Conservation (phyloP, 129 eudicot genomes). For the Heracleum sosnowskyi region DNA sequence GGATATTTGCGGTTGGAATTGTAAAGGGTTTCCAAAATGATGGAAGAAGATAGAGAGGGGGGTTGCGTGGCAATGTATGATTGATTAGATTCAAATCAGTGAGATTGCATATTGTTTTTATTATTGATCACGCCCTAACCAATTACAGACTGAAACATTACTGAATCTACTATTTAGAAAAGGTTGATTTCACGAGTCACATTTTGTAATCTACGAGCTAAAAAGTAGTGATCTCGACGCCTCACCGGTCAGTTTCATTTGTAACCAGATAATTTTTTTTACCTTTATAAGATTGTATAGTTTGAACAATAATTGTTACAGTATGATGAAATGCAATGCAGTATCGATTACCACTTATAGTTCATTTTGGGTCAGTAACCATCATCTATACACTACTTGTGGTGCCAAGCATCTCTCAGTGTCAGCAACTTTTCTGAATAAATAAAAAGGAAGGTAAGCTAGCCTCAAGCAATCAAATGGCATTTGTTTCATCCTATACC, state of each 20-base stretch:
- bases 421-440: neutral
- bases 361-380: neutral
- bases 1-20: neutral
- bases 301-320: neutral
- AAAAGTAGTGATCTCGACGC: slow-evolving; percentile 1
- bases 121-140: neutral
- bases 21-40: neutral
- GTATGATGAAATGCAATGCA: no score
- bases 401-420: neutral
- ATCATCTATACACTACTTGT: neutral
- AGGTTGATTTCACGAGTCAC: neutral
- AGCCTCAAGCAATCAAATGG: neutral
- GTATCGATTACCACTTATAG: neutral
- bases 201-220: neutral
- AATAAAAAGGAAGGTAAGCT: no score
- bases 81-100: neutral
- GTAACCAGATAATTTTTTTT: neutral
- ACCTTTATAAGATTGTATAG: neutral
- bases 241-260: neutral
- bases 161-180: neutral
- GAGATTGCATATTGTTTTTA: neutral
- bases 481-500: neutral
- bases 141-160: neutral
- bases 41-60: neutral
- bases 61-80: neutral